phyloP scores from a whole-genome alignment of 306 rosid species.

The Echinosophora koreensis region DNA sequence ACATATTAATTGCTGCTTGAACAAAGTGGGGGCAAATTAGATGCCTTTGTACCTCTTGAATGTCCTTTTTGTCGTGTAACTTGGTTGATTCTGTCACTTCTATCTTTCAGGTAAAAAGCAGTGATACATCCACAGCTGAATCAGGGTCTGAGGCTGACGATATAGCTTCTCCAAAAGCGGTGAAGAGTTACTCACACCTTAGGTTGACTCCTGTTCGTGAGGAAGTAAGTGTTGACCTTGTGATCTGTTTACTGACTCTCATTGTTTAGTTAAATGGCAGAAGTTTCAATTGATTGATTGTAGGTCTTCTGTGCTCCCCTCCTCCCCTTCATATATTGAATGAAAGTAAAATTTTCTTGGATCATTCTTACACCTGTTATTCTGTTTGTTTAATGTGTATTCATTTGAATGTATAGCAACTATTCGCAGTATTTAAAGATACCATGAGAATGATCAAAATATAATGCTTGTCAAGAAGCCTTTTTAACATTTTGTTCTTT shows the following conservation, averaged over 20 bases:
- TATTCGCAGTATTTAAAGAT: conserved; percentile 5
- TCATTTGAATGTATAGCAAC: conserved; percentile 4
- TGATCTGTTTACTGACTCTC: conserved; percentile 21
- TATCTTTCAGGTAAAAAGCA: conserved; percentile 75
- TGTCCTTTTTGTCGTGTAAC: conserved; percentile 3
- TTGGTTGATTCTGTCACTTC: conserved; percentile 16
- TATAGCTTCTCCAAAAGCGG: conserved; percentile 82
- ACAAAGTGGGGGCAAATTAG: conserved; percentile 9
- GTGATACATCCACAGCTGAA: conserved; percentile 99
- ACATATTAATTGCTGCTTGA: conserved; percentile 31
- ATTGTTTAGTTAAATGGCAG: conserved; percentile 5
- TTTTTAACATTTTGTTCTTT: conserved; percentile 28
- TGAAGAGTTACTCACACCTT: conserved; percentile 81
- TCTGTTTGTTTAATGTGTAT: conserved; percentile 21
- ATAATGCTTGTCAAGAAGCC: neutral
- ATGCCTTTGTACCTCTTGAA: conserved; percentile 8
- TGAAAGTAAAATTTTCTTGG: conserved; percentile 29
- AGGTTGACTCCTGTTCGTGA: conserved; percentile 98
- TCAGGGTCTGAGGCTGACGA: conserved; percentile 99
- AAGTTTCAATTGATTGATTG: conserved; percentile 34
- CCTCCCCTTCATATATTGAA: conserved; percentile 11
- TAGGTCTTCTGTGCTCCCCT: conserved; percentile 6
- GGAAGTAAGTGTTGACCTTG: conserved; percentile 77
- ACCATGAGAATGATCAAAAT: neutral
- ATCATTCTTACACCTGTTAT: neutral